A percentile compares a stretch with the other conserved stretches of the same genome.
phyloP scores from a whole-genome alignment of 2,329 filamentous ascomycete species.

The Venturiaceae sp. region DNA sequence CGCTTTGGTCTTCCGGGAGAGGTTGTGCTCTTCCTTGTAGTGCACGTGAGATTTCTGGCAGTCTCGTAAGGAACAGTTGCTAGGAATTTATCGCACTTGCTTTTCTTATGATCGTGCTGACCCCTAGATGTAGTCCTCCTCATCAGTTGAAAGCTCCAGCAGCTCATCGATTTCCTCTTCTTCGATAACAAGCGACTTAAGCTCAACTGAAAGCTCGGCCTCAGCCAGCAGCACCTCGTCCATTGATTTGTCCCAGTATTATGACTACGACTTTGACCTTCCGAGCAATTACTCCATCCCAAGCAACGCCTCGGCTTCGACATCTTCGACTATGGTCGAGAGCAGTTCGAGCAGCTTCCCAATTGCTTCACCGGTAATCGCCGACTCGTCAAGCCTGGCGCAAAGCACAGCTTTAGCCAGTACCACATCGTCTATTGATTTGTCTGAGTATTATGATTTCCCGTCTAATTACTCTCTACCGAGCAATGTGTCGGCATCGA shows the following conservation, averaged over 20 bases:
- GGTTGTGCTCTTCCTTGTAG: too few species aligned
- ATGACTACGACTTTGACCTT: background rate
- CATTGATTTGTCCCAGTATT: background rate
- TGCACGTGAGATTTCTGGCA: too few species aligned
- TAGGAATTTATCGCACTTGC: too few species aligned
- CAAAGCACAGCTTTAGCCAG: background rate
- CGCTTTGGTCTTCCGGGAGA: too few species aligned
- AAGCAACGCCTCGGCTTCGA: background rate
- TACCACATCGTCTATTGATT: background rate
- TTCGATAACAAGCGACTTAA: background rate
- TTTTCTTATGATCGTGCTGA: too few species aligned
- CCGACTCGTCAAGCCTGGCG: background rate
- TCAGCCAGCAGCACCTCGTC: background rate
- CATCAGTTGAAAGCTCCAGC: too few species aligned
- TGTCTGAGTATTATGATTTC: background rate
- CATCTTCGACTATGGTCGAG: too few species aligned
- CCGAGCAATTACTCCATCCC: background rate
- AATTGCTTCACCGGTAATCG: background rate
- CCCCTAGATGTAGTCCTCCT: too few species aligned
- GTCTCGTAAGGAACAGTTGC: too few species aligned
- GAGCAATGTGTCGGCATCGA: background rate
- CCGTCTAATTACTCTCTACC: background rate
- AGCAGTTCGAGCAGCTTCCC: too few species aligned
- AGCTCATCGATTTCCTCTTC: too few species aligned
- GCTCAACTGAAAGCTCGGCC: background rate